Conservation (phyloP, 257 asterid species). For the Asclepias syriaca region DNA sequence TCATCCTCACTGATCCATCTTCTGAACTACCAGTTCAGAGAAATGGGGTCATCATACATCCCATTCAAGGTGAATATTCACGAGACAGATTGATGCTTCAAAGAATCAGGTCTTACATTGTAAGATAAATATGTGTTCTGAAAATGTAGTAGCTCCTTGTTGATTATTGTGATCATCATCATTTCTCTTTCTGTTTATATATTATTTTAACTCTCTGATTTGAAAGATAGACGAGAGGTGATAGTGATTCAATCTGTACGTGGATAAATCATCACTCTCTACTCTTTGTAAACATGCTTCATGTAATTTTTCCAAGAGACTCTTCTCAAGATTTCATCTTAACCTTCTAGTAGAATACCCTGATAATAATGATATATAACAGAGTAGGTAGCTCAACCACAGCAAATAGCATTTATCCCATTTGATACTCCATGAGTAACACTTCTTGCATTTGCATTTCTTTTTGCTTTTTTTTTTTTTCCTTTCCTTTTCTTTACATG, state of each 20-base stretch:
- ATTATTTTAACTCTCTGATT: not conserved
- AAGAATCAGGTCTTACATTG: conserved; percentile 99
- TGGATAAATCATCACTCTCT: not conserved
- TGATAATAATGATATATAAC: not conserved
- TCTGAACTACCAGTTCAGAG: conserved; percentile 58
- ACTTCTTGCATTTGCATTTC: not conserved
- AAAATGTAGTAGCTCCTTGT: conserved; percentile 26
- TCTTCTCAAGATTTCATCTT: not conserved
- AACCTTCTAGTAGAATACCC: not conserved
- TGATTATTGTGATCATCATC: conserved; percentile 12
- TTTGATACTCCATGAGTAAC: not conserved
- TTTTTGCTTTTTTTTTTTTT: not conserved
- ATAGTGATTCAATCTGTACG: not conserved
- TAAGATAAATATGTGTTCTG: conserved; percentile 54
- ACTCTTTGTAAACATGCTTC: not conserved
- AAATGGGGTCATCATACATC: conserved; percentile 57
- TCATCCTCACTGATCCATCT: conserved; percentile 77
- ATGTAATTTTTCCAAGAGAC: not conserved
- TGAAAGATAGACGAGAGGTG: not conserved
- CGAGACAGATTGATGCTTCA: conserved; percentile 99
- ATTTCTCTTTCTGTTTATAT: not conserved
- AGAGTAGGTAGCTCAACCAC: not conserved
- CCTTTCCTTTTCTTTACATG: not conserved
- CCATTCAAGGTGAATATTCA: conserved; percentile 97
- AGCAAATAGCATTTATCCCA: not conserved